Evolutionary conservation across 2,329 filamentous ascomycete genomes (phyloP), one percentile per base, ranked within the genome.

Genomic region (Claviceps digitariae): DNA sequence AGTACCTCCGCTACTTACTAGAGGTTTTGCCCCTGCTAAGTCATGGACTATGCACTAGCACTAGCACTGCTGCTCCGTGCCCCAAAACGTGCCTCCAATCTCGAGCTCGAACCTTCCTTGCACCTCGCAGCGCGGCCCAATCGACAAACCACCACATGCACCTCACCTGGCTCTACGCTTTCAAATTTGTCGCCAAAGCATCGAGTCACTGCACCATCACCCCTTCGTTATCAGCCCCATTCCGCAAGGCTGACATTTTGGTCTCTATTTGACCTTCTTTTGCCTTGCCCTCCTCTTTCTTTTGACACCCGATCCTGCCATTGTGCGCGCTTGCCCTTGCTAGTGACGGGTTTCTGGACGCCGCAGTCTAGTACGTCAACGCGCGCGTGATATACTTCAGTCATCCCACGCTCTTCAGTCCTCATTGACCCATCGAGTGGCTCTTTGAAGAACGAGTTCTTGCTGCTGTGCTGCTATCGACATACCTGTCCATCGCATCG

Each of bases 41-140:
- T n/a, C n/a, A 8, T 25, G 13, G 49, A n/a, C 20, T 43, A 50
- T 56, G 56, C 23, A 52, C 41, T 13, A 38, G 56, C 23, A 52
- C 41, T 13, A 38, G 34, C 34, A 50, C 50, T 53, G 29, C 51
- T 58, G 50, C 52, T 56, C 55, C 55, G 56, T 56, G 58, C 57
- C 55, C 57, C 54, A 47, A 38, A 38, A 17, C 52, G 50, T 59
- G 61, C 61, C 58, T 57, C 54, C 56, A 57, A 53, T 62, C 59
- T 62, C 55, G 61, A 64, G 63, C 64, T 65, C 62, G 59, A 64
- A 61, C 63, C 44, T 46, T 27, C 59, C 59, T 59, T 61, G 63
- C 60, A 62, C 60, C 60, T 50, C 29, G 20, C 43, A 41, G 40
- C n/a, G 20, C 40, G 5, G 23, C 60, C 58, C 59, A 58, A 59